These are phyloP conservation scores for Spathaspora sp. DNA, from an alignment of 1,139 yeast genomes.

Conservation along the genomic window DNA sequence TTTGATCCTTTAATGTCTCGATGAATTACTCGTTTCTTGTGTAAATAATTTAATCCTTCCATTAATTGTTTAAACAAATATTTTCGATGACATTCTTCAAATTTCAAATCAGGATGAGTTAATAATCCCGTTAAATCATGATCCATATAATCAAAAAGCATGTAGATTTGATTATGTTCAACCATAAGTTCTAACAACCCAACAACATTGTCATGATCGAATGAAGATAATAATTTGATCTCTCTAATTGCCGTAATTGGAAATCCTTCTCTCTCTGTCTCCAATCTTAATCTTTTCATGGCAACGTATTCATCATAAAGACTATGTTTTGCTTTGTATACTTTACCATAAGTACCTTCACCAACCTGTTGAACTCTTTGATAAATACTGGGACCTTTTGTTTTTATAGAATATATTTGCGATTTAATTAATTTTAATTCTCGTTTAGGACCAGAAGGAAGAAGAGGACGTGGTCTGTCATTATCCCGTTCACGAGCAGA, in stretches of 20 bases:
- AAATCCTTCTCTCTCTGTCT: slow-evolving; percentile 88
- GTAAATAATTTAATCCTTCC: slow-evolving; percentile 81
- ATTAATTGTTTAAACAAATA: slow-evolving; percentile 73
- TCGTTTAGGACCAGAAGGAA: neutral
- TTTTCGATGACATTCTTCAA: slow-evolving; percentile 71
- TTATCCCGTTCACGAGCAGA: slow-evolving; percentile 1
- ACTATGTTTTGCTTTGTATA: slow-evolving; percentile 58
- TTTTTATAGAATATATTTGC: slow-evolving; percentile 35
- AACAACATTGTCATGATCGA: slow-evolving; percentile 79
- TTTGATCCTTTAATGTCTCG: slow-evolving; percentile 95
- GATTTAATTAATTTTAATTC: slow-evolving; percentile 7
- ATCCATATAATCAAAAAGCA: slow-evolving; percentile 92
- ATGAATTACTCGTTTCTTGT: slow-evolving; percentile 76
- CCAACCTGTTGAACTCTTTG: slow-evolving; percentile 48
- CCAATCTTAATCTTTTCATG: slow-evolving; percentile 77
- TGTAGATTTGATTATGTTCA: slow-evolving; percentile 72
- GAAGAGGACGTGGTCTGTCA: neutral
- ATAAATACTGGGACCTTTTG: slow-evolving; percentile 30
- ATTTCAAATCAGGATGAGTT: slow-evolving; percentile 67
- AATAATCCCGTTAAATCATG: slow-evolving; percentile 90
- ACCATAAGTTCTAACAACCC: slow-evolving; percentile 89
- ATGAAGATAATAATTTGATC: slow-evolving; percentile 81
- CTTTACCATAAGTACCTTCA: slow-evolving; percentile 53
- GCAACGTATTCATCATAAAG: slow-evolving; percentile 79
- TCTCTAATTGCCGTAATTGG: slow-evolving; percentile 96